Percentiles rank a stretch among this genome's conserved stretches.
These are phyloP conservation scores for Pestalotiopsis sp. DNA, from an alignment of 2,329 filamentous ascomycete species.

Conservation along the genomic window DNA sequence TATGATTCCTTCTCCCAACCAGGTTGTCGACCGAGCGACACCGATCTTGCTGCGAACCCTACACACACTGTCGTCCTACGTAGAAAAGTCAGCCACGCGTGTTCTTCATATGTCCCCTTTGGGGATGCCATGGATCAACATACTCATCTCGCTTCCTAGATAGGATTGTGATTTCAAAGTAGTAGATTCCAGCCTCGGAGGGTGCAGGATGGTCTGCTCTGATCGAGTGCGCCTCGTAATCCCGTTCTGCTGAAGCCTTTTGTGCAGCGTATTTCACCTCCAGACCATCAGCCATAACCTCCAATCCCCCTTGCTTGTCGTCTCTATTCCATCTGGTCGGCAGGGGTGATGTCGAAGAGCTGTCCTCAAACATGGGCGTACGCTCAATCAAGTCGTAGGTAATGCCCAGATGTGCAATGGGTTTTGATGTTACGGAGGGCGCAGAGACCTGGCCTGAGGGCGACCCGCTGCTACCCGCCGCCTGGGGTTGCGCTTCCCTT, in stretches of 20 bases:
- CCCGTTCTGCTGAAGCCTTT: slow-evolving; percentile 52
- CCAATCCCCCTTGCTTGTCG: slow-evolving; percentile 75
- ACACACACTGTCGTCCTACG: slow-evolving; percentile 62
- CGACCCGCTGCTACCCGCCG: slow-evolving; percentile 38
- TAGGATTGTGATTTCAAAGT: slow-evolving; percentile 73
- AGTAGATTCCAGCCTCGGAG: slow-evolving; percentile 88
- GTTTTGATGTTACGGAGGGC: slow-evolving; percentile 59
- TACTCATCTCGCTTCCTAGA: slow-evolving; percentile 59
- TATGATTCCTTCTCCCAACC: slow-evolving; percentile 72
- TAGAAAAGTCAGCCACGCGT: not conserved
- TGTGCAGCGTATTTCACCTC: slow-evolving; percentile 66
- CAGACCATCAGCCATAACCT: slow-evolving; percentile 73
- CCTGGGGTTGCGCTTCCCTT: slow-evolving; percentile 50
- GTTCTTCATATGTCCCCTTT: not conserved
- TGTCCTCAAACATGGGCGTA: slow-evolving; percentile 61
- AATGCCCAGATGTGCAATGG: slow-evolving; percentile 72
- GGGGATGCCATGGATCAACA: slow-evolving; percentile 29
- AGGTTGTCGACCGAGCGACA: slow-evolving; percentile 57
- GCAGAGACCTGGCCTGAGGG: slow-evolving; percentile 24
- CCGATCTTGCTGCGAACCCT: slow-evolving; percentile 61
- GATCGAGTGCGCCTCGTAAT: slow-evolving; percentile 79
- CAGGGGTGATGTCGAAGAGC: slow-evolving; percentile 64
- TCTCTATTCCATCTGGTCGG: slow-evolving; percentile 82
- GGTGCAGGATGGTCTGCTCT: slow-evolving; percentile 88
- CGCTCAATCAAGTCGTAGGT: slow-evolving; percentile 86